Evolutionary conservation across 331 rosid genomes (phyloP).

Genomic region (Cucumis variabilis): DNA sequence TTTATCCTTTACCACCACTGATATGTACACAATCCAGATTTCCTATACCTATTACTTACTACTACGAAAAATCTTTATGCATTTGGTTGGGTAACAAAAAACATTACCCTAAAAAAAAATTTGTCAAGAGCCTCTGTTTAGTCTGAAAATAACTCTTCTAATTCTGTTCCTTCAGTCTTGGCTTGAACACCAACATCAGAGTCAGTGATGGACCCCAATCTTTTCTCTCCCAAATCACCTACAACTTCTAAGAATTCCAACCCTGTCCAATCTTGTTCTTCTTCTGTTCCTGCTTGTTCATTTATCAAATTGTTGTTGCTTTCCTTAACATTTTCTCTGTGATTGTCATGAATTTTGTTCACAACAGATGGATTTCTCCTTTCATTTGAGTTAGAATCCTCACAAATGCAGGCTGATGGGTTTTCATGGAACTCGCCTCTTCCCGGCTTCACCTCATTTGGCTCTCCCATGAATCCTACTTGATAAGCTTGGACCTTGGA

Average conservation of each 20-base stretch:
- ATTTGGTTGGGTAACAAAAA: not conserved
- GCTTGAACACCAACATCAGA: slow-evolving; percentile 36
- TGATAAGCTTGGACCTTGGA: slow-evolving; percentile 66
- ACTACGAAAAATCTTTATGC: not conserved
- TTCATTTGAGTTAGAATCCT: slow-evolving; percentile 38
- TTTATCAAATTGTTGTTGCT: slow-evolving; percentile 37
- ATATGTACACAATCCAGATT: slow-evolving; percentile 18
- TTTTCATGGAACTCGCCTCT: slow-evolving; percentile 87
- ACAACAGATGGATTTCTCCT: slow-evolving; percentile 27
- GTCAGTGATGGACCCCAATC: slow-evolving; percentile 30
- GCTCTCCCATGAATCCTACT: slow-evolving; percentile 89
- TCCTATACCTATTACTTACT: not conserved
- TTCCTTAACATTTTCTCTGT: slow-evolving; percentile 31
- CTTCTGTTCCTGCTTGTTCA: slow-evolving; percentile 45
- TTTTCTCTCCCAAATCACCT: slow-evolving; percentile 40
- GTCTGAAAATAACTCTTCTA: slow-evolving; percentile 77
- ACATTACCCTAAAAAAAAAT: slow-evolving; percentile 30
- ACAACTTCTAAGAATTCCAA: slow-evolving; percentile 46
- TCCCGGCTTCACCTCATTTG: slow-evolving; percentile 73
- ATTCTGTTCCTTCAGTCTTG: slow-evolving; percentile 54
- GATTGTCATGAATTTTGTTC: slow-evolving; percentile 36
- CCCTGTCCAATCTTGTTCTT: slow-evolving; percentile 61
- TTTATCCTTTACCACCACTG: not conserved
- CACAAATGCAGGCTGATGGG: slow-evolving; percentile 85
- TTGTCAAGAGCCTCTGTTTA: slow-evolving; percentile 33